Evolutionary conservation across 208 protist genomes (phyloP).

Genomic region (Naegleria fowleri): DNA sequence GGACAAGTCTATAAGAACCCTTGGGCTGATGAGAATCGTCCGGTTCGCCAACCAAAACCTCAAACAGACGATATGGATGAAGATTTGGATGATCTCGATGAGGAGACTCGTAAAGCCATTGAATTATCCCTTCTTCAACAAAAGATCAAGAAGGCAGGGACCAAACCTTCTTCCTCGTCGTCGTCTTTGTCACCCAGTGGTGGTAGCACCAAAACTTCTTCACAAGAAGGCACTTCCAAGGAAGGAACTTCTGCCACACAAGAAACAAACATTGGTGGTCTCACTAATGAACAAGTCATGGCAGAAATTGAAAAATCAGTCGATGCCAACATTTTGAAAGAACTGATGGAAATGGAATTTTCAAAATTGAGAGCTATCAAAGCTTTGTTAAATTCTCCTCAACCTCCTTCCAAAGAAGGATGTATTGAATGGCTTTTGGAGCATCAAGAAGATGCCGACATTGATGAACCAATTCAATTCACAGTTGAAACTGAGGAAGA

Average conservation of each 20-base stretch:
- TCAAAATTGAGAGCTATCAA: constrained; percentile 14
- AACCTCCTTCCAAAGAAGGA: neutral
- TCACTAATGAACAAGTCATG: neutral
- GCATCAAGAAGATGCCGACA: constrained; percentile 16
- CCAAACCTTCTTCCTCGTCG: neutral
- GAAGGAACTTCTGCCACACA: neutral
- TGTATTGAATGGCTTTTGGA: constrained; percentile 17
- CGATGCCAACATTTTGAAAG: neutral
- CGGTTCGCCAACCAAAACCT: neutral
- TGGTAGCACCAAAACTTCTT: neutral
- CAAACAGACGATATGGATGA: neutral
- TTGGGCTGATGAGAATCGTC: neutral
- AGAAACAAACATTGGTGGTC: neutral
- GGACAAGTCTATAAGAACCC: constrained; percentile 1
- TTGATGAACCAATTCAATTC: constrained; percentile 23
- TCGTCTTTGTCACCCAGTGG: neutral
- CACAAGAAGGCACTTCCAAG: neutral
- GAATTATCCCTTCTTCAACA: neutral
- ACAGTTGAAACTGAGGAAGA: constrained; percentile 24
- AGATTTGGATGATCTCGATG: neutral
- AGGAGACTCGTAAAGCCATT: neutral
- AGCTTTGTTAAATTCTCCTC: neutral
- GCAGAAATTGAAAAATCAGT: neutral
- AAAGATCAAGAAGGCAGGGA: neutral
- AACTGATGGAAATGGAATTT: constrained; percentile 22